Percentiles rank a stretch among this genome's conserved stretches.
Conservation (phyloP, 495 filamentous ascomycete genomes). For the Pyronema domesticum region DNA sequence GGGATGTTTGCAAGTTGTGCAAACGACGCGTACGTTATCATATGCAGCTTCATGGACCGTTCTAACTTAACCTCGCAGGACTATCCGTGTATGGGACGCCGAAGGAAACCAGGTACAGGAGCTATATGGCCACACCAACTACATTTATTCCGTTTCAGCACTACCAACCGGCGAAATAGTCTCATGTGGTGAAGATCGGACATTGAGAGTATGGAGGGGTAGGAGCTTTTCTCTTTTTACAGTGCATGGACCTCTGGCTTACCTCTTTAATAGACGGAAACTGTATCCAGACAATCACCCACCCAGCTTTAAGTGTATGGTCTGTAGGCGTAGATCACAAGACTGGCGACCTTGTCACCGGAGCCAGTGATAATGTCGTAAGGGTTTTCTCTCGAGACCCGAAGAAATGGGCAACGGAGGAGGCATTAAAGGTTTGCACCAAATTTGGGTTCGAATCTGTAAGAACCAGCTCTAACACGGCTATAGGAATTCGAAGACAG, state of each 20-base stretch:
- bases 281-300: constrained; percentile 90
- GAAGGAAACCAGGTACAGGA: constrained; percentile 53
- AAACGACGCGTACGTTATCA: constrained; percentile 19
- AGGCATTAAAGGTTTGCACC: constrained; percentile 1
- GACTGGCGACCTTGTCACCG: constrained; percentile 80
- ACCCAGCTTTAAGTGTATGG: constrained; percentile 96
- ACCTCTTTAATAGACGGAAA: constrained; percentile 26
- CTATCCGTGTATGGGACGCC: constrained; percentile 64
- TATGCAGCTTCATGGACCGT: neutral
- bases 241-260: neutral
- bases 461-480: neutral
- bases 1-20: constrained; percentile 27
- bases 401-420: constrained; percentile 42
- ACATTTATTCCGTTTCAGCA: constrained; percentile 72
- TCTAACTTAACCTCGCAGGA: constrained; percentile 13
- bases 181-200: constrained; percentile 85
- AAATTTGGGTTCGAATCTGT: neutral
- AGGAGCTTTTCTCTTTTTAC: constrained; percentile 11
- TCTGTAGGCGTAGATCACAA: constrained; percentile 59
- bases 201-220: constrained; percentile 70
- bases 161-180: constrained; percentile 73
- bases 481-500: constrained; percentile 57
- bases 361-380: constrained; percentile 74
- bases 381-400: constrained; percentile 64
- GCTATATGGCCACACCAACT: constrained; percentile 78